These are phyloP conservation scores for Prunus salicina DNA, from an alignment of 306 rosid species.

Conservation along the genomic window DNA sequence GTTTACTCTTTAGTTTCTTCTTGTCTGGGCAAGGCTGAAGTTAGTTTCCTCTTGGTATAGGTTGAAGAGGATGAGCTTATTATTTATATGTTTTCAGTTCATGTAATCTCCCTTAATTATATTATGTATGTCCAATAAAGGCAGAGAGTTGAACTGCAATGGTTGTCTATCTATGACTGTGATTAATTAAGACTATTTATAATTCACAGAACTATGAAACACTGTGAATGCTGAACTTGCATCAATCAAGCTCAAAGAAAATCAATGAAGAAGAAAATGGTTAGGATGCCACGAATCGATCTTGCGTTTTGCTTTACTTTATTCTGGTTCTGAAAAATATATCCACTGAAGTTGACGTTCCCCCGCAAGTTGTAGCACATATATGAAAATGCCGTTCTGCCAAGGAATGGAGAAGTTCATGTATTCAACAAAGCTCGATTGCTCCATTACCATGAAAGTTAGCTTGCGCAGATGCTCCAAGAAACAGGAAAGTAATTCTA, in stretches of 20 bases:
- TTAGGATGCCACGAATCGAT: not conserved
- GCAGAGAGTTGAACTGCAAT: not conserved
- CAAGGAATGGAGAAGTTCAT: not conserved
- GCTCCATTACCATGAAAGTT: not conserved
- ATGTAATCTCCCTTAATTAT: slow-evolving; percentile 4
- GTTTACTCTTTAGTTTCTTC: not conserved
- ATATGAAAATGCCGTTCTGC: not conserved
- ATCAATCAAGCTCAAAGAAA: not conserved
- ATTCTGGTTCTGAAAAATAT: not conserved
- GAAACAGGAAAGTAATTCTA: slow-evolving; percentile 5
- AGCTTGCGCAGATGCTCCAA: slow-evolving; percentile 9
- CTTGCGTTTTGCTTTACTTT: not conserved
- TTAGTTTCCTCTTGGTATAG: not conserved
- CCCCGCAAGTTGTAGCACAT: not conserved
- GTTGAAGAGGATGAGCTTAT: slow-evolving; percentile 1
- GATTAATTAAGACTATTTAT: not conserved
- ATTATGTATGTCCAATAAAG: slow-evolving; percentile 8
- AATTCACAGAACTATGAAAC: not conserved
- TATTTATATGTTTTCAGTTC: not conserved
- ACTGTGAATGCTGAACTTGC: not conserved
- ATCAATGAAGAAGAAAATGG: not conserved
- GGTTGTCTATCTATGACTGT: not conserved
- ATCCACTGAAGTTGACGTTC: not conserved
- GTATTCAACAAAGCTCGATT: not conserved
- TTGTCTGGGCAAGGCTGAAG: not conserved